These are phyloP conservation scores for Pseudonectria foliicola DNA, from an alignment of 2,329 filamentous ascomycete genomes.

Conservation along the genomic window DNA sequence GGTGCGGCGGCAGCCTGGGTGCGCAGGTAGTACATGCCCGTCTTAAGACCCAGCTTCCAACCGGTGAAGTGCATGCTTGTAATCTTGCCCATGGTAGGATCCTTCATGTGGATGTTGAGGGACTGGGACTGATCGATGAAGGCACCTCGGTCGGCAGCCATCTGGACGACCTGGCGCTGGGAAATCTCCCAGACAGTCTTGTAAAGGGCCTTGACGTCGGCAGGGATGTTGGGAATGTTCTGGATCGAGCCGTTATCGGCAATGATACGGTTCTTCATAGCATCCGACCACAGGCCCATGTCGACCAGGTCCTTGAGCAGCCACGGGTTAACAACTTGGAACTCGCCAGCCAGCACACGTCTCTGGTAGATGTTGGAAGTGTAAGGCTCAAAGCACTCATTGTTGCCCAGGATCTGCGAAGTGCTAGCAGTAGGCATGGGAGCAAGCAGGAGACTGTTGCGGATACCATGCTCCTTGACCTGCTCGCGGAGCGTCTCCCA, in stretches of 20 bases:
- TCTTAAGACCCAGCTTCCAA: constrained; percentile 99
- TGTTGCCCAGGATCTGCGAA: constrained; percentile 96
- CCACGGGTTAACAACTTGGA: constrained; percentile 99
- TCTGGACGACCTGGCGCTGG: constrained; percentile 90
- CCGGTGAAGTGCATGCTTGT: constrained; percentile 99
- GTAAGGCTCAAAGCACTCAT: constrained; percentile 99
- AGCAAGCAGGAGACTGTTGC: constrained; percentile 90
- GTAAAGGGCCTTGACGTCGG: constrained; percentile 93
- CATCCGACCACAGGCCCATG: constrained; percentile 95
- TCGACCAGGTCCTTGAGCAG: constrained; percentile 96
- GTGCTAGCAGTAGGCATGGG: constrained; percentile 98
- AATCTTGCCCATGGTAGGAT: constrained; percentile 99
- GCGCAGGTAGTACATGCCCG: constrained; percentile 99
- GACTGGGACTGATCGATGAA: constrained; percentile 99
- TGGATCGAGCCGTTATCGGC: constrained; percentile 93
- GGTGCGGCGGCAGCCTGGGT: constrained; percentile 95
- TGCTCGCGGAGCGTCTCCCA: constrained; percentile 84
- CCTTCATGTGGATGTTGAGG: constrained; percentile 98
- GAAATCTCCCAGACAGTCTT: constrained; percentile 99
- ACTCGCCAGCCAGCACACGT: constrained; percentile 94
- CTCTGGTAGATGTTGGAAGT: constrained; percentile 99
- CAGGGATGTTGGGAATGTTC: constrained; percentile 92
- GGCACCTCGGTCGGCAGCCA: constrained; percentile 95
- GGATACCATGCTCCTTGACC: constrained; percentile 87
- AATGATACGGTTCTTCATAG: constrained; percentile 99